Conservation (phyloP, 805 yeast genomes). For the Priceomyces fermenticarens region DNA sequence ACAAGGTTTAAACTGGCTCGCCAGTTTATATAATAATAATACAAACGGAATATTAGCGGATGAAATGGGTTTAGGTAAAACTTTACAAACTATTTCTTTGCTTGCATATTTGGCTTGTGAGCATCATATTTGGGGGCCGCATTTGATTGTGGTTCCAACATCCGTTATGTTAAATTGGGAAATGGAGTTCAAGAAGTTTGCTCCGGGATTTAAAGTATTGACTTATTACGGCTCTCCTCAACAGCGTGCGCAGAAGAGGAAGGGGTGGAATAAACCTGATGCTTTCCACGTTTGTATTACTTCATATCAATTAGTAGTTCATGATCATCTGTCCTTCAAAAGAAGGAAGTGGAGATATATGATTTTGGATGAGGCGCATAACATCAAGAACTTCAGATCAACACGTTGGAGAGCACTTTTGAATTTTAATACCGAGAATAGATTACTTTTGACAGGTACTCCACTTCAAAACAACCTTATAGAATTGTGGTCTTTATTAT, state of each 20-base stretch:
- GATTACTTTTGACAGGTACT: constrained; percentile 90
- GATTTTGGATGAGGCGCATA: constrained; percentile 98
- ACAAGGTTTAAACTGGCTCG: constrained; percentile 96
- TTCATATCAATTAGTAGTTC: constrained; percentile 95
- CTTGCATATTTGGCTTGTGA: constrained; percentile 88
- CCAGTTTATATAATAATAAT: constrained; percentile 84
- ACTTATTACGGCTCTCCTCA: constrained; percentile 97
- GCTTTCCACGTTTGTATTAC: constrained; percentile 96
- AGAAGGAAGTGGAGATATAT: constrained; percentile 93
- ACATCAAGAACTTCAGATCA: constrained; percentile 92
- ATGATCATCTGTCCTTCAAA: constrained; percentile 91
- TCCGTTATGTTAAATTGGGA: constrained; percentile 98
- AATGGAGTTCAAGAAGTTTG: constrained; percentile 97
- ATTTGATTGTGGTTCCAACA: constrained; percentile 93
- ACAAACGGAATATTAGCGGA: constrained; percentile 98
- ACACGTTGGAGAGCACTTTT: constrained; percentile 95
- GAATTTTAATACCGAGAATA: constrained; percentile 88
- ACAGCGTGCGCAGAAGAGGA: constrained; percentile 91
- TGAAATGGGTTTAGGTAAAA: constrained; percentile 98
- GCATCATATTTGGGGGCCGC: constrained; percentile 97
- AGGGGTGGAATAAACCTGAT: constrained; percentile 97
- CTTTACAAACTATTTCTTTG: constrained; percentile 91
- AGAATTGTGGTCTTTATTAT: constrained; percentile 93
- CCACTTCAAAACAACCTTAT: constrained; percentile 93
- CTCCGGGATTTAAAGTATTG: constrained; percentile 94